A percentile compares a stretch with the other conserved stretches of the same genome.
These are phyloP conservation scores for Trichoderma gracile DNA, from an alignment of 2,329 filamentous ascomycete genomes.

Conservation along the genomic window DNA sequence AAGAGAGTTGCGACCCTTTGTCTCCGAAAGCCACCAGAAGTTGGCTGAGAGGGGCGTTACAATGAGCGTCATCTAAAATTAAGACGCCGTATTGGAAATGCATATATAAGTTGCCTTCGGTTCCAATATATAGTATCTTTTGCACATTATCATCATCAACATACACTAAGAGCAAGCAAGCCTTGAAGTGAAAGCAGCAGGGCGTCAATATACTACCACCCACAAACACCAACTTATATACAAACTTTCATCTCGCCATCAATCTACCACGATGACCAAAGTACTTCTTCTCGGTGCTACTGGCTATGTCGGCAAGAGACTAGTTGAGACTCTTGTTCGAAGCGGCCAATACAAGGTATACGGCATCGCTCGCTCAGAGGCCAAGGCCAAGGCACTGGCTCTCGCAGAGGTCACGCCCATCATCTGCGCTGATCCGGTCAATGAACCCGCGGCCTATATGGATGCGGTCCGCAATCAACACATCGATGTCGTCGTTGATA, in stretches of 20 bases:
- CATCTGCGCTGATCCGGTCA: constrained; percentile 26
- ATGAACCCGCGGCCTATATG: constrained; percentile 14
- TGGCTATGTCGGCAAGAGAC: constrained; percentile 25
- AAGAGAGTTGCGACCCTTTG: neutral
- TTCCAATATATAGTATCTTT: neutral
- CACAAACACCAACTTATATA: neutral
- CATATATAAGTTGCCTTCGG: neutral
- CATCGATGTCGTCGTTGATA: constrained; percentile 26
- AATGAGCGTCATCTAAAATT: neutral
- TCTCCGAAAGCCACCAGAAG: neutral
- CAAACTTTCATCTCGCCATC: neutral
- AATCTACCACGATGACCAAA: constrained; percentile 22
- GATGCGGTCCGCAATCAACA: constrained; percentile 21
- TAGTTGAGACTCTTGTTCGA: constrained; percentile 22
- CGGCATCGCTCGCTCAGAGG: constrained; percentile 24
- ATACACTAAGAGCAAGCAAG: neutral
- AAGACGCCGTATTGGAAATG: fast-evolving
- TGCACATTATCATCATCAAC: neutral
- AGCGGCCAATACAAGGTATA: constrained; percentile 25
- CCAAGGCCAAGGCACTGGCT: constrained; percentile 25
- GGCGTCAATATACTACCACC: too few relatives aligned
- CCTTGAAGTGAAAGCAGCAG: too few relatives aligned
- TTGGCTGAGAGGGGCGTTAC: neutral
- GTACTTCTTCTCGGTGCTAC: constrained; percentile 26
- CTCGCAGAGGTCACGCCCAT: constrained; percentile 25